These are phyloP conservation scores for Sophora flavescens DNA, from an alignment of 306 rosid species.

Conservation along the genomic window DNA sequence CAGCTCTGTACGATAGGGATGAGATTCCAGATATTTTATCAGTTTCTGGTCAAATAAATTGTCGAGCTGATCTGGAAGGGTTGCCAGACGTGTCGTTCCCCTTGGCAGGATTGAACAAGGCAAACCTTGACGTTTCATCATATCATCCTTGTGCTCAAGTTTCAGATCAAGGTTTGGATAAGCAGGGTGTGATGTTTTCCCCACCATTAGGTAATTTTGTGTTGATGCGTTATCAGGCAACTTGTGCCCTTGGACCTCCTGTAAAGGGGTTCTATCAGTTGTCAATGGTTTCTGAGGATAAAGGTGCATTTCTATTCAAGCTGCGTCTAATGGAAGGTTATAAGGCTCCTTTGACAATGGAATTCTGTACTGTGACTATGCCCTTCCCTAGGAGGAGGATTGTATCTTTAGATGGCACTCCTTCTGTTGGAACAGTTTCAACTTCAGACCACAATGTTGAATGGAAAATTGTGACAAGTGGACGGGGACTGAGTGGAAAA, in stretches of 20 bases:
- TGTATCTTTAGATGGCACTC: constrained; percentile 91
- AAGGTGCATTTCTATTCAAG: constrained; percentile 97
- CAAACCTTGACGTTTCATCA: constrained; percentile 74
- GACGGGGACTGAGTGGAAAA: constrained; percentile 89
- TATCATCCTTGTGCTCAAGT: constrained; percentile 91
- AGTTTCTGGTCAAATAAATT: constrained; percentile 90
- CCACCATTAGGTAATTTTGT: constrained; percentile 95
- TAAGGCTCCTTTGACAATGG: constrained; percentile 88
- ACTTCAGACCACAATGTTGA: constrained; percentile 91
- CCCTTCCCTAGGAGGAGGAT: constrained; percentile 92
- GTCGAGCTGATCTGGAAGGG: constrained; percentile 94
- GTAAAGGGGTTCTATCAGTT: constrained; percentile 90
- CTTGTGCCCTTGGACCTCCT: constrained; percentile 79
- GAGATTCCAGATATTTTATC: constrained; percentile 89
- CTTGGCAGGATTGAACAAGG: constrained; percentile 64
- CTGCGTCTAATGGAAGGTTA: constrained; percentile 91
- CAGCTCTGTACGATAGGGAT: constrained; percentile 92
- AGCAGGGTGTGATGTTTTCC: constrained; percentile 89
- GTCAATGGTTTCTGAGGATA: constrained; percentile 98
- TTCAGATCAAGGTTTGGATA: constrained; percentile 86
- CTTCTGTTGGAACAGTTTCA: constrained; percentile 88
- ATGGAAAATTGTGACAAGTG: constrained; percentile 86
- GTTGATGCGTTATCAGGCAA: constrained; percentile 85
- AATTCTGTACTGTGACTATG: constrained; percentile 85
- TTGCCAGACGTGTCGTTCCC: constrained; percentile 96